Percentiles rank a stretch among this genome's conserved stretches.
Evolutionary conservation across 2,329 filamentous ascomycete genomes (phyloP).

Genomic region (Leptosphaerulina australis): DNA sequence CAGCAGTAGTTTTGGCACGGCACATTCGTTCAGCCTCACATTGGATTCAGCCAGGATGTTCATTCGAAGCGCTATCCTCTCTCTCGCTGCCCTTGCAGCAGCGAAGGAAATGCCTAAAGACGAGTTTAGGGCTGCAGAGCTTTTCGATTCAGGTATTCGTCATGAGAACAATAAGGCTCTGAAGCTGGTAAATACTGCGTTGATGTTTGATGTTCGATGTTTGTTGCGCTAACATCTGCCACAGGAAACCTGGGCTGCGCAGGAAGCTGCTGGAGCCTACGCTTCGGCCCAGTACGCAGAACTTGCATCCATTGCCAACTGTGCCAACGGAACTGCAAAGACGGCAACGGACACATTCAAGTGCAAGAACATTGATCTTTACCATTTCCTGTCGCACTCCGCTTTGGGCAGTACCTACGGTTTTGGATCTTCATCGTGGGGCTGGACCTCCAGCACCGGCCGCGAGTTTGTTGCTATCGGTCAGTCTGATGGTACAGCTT

Average conservation of each 20-base stretch:
- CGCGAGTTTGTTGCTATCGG: conserved; percentile 63
- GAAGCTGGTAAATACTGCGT: conserved; percentile 34
- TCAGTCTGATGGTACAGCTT: conserved; percentile 61
- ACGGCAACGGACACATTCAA: conserved; percentile 46
- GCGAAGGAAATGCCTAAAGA: conserved; percentile 47
- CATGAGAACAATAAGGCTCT: conserved; percentile 47
- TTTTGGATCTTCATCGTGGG: conserved; percentile 58
- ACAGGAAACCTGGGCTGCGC: conserved; percentile 48
- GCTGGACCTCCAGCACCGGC: conserved; percentile 58
- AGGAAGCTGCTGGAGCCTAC: conserved; percentile 42
- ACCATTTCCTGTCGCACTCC: conserved; percentile 62
- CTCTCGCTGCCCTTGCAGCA: conserved; percentile 42
- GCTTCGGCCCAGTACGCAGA: conserved; percentile 45
- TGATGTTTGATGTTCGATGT: no score
- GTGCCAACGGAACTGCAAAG: conserved; percentile 47
- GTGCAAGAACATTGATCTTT: conserved; percentile 58
- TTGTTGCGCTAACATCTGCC: conserved; percentile 29
- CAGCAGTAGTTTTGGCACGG: neutral
- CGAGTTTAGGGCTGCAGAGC: conserved; percentile 39
- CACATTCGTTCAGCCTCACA: conserved; percentile 10
- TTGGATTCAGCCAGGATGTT: conserved; percentile 35
- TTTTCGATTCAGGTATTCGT: conserved; percentile 50
- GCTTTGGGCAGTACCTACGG: conserved; percentile 57
- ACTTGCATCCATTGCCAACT: conserved; percentile 42
- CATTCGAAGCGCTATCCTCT: conserved; percentile 37